A percentile compares a stretch with the other conserved stretches of the same genome.
These are phyloP conservation scores for Alternaria rosae DNA, from an alignment of 2,329 filamentous ascomycete species.

Conservation along the genomic window DNA sequence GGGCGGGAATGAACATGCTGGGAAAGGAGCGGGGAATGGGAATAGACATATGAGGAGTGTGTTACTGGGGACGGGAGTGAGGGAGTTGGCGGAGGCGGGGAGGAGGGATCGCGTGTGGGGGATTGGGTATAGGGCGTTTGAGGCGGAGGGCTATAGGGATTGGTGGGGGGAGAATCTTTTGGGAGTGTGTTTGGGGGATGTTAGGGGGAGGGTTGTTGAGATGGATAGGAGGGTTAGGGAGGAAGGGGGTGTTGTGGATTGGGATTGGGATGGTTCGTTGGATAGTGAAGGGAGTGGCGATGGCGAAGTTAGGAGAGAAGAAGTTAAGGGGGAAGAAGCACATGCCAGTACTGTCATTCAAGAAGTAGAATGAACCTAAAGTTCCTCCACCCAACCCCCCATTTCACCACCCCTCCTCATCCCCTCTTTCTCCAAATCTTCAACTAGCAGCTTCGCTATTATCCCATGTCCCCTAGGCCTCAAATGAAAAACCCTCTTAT, in stretches of 20 bases:
- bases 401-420: not conserved
- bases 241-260: not conserved
- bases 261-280: not conserved
- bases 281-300: not conserved
- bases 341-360: not conserved
- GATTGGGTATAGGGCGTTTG: slow-evolving; percentile 17
- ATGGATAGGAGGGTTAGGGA: not conserved
- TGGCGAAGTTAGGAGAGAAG: not conserved
- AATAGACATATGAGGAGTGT: slow-evolving; percentile 44
- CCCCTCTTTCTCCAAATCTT: not conserved
- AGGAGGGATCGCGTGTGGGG: slow-evolving; percentile 22
- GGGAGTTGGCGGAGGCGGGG: slow-evolving; percentile 49
- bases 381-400: not conserved
- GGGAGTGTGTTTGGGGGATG: slow-evolving; percentile 67
- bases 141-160: slow-evolving; percentile 46
- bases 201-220: slow-evolving; percentile 58
- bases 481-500: slow-evolving; percentile 43
- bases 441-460: slow-evolving; percentile 19
- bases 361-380: not conserved
- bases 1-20: not conserved
- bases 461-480: slow-evolving; percentile 34
- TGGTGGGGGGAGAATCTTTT: slow-evolving; percentile 70
- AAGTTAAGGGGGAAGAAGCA: not conserved
- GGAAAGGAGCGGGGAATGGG: not conserved
- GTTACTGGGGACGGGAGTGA: slow-evolving; percentile 44